These are phyloP conservation scores for Apiospora pterosperma DNA, from an alignment of 2,329 filamentous ascomycete species.

Conservation along the genomic window DNA sequence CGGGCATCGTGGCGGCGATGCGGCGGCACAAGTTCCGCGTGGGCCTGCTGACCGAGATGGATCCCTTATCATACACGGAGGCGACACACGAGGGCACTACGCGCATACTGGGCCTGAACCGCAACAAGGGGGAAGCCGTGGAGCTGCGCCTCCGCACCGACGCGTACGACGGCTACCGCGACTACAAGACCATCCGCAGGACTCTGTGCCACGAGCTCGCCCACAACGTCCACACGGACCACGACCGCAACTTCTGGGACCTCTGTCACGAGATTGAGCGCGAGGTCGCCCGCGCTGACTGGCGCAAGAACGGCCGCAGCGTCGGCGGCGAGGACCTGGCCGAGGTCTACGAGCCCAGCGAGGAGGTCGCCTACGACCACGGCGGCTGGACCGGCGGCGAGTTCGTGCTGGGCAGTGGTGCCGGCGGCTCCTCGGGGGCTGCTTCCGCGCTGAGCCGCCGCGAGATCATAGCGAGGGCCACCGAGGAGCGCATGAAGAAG, in stretches of 20 bases:
- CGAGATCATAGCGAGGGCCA: constrained; percentile 71
- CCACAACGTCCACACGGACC: constrained; percentile 83
- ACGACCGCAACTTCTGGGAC: constrained; percentile 88
- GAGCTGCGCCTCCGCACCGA: constrained; percentile 90
- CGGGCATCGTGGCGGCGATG: constrained; percentile 84
- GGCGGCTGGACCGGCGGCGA: constrained; percentile 78
- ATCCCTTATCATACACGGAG: constrained; percentile 75
- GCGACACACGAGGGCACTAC: constrained; percentile 68
- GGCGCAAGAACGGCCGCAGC: constrained; percentile 65
- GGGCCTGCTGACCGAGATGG: constrained; percentile 89
- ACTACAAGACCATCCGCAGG: constrained; percentile 86
- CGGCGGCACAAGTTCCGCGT: constrained; percentile 80
- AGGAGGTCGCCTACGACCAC: constrained; percentile 59
- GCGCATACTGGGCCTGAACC: constrained; percentile 79
- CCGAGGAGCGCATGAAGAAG: constrained; percentile 62
- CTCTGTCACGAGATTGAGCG: constrained; percentile 82
- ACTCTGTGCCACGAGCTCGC: constrained; percentile 94
- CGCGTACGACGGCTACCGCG: constrained; percentile 87
- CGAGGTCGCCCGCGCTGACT: constrained; percentile 80
- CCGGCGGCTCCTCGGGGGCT: constrained; percentile 8
- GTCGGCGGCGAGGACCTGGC: constrained; percentile 63
- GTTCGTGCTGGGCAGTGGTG: constrained; percentile 63
- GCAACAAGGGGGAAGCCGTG: constrained; percentile 85
- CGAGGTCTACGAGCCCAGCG: constrained; percentile 43
- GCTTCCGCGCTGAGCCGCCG: constrained; percentile 56